phyloP scores from a whole-genome alignment of 2,329 filamentous ascomycete genomes.

The Scedosporium aurantiacum region DNA sequence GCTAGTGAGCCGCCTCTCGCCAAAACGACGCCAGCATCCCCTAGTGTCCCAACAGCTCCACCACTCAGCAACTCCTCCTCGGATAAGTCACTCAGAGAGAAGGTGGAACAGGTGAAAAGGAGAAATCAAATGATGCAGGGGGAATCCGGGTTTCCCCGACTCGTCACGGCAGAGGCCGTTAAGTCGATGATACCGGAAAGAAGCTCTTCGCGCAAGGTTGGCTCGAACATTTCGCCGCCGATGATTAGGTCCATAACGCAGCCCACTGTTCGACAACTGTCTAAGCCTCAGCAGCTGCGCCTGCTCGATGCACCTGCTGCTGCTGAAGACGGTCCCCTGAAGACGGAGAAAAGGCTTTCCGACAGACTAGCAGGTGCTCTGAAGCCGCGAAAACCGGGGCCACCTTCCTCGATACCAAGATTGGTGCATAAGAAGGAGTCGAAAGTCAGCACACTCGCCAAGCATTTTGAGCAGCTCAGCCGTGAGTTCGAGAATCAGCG shows the following conservation, averaged over 20 bases:
- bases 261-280: conserved; percentile 23
- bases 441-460: conserved; percentile 82
- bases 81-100: conserved; percentile 28
- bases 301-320: not conserved
- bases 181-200: conserved; percentile 21
- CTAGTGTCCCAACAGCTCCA: conserved; percentile 10
- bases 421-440: conserved; percentile 68
- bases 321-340: not conserved
- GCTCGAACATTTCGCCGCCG: conserved; percentile 37
- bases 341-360: conserved; percentile 54
- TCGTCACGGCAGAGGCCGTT: conserved; percentile 13
- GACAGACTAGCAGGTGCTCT: conserved; percentile 59
- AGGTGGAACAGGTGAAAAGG: conserved; percentile 35
- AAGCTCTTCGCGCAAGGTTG: conserved; percentile 32
- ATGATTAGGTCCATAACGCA: conserved; percentile 39
- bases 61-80: conserved; percentile 13
- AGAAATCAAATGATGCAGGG: conserved; percentile 17
- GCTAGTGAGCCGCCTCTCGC: not conserved
- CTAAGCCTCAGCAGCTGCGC: not conserved
- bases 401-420: conserved; percentile 74
- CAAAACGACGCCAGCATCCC: conserved; percentile 15
- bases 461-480: conserved; percentile 93
- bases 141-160: conserved; percentile 18
- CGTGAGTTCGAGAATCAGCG: conserved; percentile 94
- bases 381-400: conserved; percentile 46